A percentile compares a stretch with the other conserved stretches of the same genome.
Evolutionary conservation across 352 stramenopile species (phyloP).

Genomic region (Phytopythium ostracodes): DNA sequence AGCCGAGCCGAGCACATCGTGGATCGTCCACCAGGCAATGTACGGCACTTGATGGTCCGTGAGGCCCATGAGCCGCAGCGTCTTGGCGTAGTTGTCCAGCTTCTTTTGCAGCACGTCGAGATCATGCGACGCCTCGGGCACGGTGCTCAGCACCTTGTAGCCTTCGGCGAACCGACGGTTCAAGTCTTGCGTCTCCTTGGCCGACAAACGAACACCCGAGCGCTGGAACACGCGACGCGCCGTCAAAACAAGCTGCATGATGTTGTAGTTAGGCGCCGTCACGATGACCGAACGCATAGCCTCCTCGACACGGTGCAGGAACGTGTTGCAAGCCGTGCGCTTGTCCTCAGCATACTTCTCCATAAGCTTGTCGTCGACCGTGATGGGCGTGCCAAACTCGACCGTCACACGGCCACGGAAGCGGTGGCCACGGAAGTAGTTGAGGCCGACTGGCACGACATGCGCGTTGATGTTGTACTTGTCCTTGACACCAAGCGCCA

Average conservation of each 20-base stretch:
- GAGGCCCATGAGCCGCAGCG: slow-evolving; percentile 82
- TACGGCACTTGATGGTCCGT: slow-evolving; percentile 90
- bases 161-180: slow-evolving; percentile 90
- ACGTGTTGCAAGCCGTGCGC: slow-evolving; percentile 73
- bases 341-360: slow-evolving; percentile 88
- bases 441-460: slow-evolving; percentile 97
- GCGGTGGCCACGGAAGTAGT: slow-evolving; percentile 96
- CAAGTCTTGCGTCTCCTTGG: slow-evolving; percentile 90
- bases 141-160: slow-evolving; percentile 78
- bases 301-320: slow-evolving; percentile 80
- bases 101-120: slow-evolving; percentile 60
- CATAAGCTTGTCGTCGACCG: slow-evolving; percentile 78
- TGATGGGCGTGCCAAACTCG: slow-evolving; percentile 94
- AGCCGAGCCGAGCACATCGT: slow-evolving; percentile 88
- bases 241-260: slow-evolving; percentile 94
- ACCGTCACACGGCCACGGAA: slow-evolving; percentile 96
- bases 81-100: slow-evolving; percentile 85
- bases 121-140: slow-evolving; percentile 59
- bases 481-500: slow-evolving; percentile 96
- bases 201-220: slow-evolving; percentile 75
- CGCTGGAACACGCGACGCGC: slow-evolving; percentile 93
- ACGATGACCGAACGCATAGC: slow-evolving; percentile 93
- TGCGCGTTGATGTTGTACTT: slow-evolving; percentile 95
- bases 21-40: slow-evolving; percentile 84
- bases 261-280: slow-evolving; percentile 96